phyloP scores from a whole-genome alignment of 169 alveolate species.

The Plasmodium gallinaceum region DNA sequence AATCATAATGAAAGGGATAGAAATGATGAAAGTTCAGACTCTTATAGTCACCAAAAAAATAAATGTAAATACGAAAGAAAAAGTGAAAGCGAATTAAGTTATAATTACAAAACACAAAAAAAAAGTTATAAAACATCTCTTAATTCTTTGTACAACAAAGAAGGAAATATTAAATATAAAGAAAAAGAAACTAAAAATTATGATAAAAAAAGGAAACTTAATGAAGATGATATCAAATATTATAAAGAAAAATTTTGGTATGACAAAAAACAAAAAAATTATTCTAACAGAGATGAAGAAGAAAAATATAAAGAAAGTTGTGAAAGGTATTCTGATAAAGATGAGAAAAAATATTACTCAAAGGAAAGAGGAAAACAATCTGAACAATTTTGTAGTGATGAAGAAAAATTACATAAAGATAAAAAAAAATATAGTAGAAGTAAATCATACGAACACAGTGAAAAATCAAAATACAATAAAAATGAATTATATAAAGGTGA shows the following conservation, averaged over 20 bases:
- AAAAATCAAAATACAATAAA: background rate
- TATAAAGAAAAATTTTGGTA: slow-evolving; percentile 14
- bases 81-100: background rate
- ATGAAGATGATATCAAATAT: slow-evolving; percentile 8
- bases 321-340: slow-evolving; percentile 15
- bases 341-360: slow-evolving; percentile 36
- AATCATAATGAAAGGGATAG: slow-evolving; percentile 27
- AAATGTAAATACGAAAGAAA: background rate
- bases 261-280: slow-evolving; percentile 27
- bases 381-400: slow-evolving; percentile 15
- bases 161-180: slow-evolving; percentile 4
- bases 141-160: slow-evolving; percentile 3
- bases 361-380: slow-evolving; percentile 12
- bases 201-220: slow-evolving; percentile 44
- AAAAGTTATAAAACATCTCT: background rate
- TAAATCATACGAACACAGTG: slow-evolving; percentile 8
- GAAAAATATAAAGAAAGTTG: slow-evolving; percentile 14
- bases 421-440: slow-evolving; percentile 3
- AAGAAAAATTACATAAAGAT: background rate
- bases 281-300: slow-evolving; percentile 12
- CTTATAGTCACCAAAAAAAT: background rate
- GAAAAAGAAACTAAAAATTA: slow-evolving; percentile 21
- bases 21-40: background rate
- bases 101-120: background rate
- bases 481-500: slow-evolving; percentile 6